Evolutionary conservation across 2,329 filamentous ascomycete genomes (phyloP), one percentile per base, ranked within the genome.

Genomic region (Aspergillus hortae): DNA sequence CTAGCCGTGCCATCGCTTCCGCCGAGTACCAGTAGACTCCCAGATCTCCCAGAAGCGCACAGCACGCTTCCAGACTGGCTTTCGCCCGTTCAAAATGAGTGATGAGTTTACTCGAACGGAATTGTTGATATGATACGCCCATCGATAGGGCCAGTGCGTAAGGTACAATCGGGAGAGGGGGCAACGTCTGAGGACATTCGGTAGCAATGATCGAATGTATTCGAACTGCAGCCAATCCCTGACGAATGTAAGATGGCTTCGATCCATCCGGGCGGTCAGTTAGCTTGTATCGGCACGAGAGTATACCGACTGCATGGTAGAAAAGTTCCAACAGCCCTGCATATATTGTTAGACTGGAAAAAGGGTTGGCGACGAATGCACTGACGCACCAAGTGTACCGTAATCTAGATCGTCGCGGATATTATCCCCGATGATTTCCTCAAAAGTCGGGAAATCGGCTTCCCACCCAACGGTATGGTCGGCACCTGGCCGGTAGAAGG

Each of bases 251-350:
- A 1, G 79, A 82, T 4, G 76, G 67, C 4, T 75, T 77, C 3
- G 74, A 75, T 32, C 74, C 72, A 41, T 79, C 75, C 12, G 70
- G 74, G 30, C 46, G 50, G 36, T 67, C 60, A n/a, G 57, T 54
- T 17, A 58, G 36, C 42, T 60, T 62, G 38, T 77, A 77, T 40
- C 80, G 78, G 62, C 81, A 80, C 3, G 80, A 81, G 2, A 81
- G 69, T 59, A 84, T 82, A 33, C 78, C 79, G 47, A 81, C 78
- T 19, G 77, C 75, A 58, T 83, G 77, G 53, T 83, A 82, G 62
- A 78, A 82, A 2, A 83, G 64, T 51, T 83, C 81, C 6, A 83
- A 65, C 5, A 81, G 70, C 12, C 73, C 76, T 78, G 32, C 19
- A 49, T 56, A 48, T 40, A 15, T 14, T 27, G 21, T 23, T 41